Conservation (phyloP, 768 basidiomycete genomes). For the Antrodiella citrinella region DNA sequence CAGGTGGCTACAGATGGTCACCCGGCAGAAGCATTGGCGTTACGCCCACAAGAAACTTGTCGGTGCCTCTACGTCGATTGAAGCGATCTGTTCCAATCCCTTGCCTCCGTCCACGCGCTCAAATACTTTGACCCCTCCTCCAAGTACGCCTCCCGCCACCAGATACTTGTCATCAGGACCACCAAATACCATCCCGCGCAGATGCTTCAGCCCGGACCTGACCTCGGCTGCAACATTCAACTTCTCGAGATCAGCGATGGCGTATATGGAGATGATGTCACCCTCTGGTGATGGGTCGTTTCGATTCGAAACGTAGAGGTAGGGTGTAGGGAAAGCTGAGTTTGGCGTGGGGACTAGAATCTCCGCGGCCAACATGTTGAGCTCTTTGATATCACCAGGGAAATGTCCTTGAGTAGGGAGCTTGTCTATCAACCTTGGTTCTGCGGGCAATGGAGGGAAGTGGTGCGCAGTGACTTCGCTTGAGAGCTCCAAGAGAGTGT, state of each 20-base stretch:
- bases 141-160: conserved; percentile 53
- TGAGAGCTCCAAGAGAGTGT: conserved; percentile 60
- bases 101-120: conserved; percentile 56
- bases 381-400: conserved; percentile 27
- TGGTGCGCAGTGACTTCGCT: conserved; percentile 49
- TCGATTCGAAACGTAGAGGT: conserved; percentile 70
- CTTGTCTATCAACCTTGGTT: conserved; percentile 31
- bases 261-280: conserved; percentile 67
- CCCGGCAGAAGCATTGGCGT: too few relatives aligned
- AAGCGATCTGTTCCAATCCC: conserved; percentile 44
- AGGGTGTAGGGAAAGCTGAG: conserved; percentile 40
- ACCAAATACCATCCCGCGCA: conserved; percentile 62
- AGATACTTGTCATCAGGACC: conserved; percentile 55
- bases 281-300: conserved; percentile 63
- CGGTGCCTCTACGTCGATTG: conserved; percentile 28
- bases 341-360: conserved; percentile 54
- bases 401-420: conserved; percentile 39
- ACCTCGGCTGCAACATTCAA: conserved; percentile 54
- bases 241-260: conserved; percentile 35
- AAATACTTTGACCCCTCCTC: conserved; percentile 64
- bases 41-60: conserved; percentile 33
- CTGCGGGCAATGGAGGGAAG: conserved; percentile 34
- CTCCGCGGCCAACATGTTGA: conserved; percentile 57
- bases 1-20: too few relatives aligned
- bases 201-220: conserved; percentile 59